Evolutionary conservation across 1,284 basidiomycete genomes (phyloP).

Genomic region (Ustilago curta): DNA sequence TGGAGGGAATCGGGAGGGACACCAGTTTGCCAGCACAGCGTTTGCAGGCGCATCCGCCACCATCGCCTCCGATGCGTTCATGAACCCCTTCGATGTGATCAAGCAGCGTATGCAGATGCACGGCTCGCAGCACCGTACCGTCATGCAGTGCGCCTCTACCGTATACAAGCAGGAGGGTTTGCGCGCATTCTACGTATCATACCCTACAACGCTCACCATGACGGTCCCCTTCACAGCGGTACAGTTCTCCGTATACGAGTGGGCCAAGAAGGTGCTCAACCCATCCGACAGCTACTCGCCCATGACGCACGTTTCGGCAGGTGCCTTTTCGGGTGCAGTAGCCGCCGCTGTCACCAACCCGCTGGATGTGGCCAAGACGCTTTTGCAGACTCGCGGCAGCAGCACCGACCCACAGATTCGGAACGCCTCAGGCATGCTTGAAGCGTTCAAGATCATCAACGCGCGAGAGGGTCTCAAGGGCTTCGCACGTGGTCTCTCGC

Average conservation of each 20-base stretch:
- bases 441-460: constrained; percentile 91
- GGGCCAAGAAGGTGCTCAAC: constrained; percentile 88
- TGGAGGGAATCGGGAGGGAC: constrained; percentile 85
- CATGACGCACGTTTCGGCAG: constrained; percentile 87
- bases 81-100: constrained; percentile 99
- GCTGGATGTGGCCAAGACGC: constrained; percentile 97
- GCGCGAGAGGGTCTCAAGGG: constrained; percentile 85
- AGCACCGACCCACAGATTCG: constrained; percentile 85
- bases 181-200: constrained; percentile 95
- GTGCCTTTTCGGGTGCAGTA: constrained; percentile 90
- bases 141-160: constrained; percentile 82
- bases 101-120: constrained; percentile 99
- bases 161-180: constrained; percentile 90
- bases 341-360: constrained; percentile 97
- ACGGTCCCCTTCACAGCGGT: constrained; percentile 98
- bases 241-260: constrained; percentile 97
- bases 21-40: constrained; percentile 86
- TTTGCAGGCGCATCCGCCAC: constrained; percentile 94
- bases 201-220: constrained; percentile 94
- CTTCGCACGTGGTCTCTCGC: constrained; percentile 87
- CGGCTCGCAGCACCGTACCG: constrained; percentile 87
- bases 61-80: constrained; percentile 93
- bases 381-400: constrained; percentile 92
- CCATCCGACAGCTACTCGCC: constrained; percentile 89
- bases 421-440: constrained; percentile 83